phyloP scores from a whole-genome alignment of 75 land plant species.

The Picea sitchensis region DNA sequence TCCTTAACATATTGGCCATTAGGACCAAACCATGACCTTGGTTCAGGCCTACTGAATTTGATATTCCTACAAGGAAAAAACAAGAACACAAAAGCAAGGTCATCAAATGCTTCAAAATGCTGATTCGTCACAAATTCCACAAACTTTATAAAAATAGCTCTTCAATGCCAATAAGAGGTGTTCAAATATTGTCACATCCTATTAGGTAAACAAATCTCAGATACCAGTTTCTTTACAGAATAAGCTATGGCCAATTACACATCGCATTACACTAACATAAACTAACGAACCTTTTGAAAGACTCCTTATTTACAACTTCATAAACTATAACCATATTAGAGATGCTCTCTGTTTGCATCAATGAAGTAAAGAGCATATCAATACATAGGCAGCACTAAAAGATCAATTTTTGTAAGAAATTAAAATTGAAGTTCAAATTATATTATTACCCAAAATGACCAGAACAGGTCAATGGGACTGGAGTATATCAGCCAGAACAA shows the following conservation, averaged over 20 bases:
- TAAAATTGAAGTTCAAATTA: neutral
- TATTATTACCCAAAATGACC: constrained; percentile 1
- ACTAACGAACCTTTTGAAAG: neutral
- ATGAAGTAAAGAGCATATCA: too few species aligned
- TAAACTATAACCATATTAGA: too few species aligned
- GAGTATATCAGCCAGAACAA: neutral
- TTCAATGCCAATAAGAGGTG: neutral
- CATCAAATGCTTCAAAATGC: neutral
- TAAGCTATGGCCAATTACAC: neutral
- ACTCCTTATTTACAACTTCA: neutral
- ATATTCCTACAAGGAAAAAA: constrained; percentile 30
- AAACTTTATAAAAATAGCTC: neutral
- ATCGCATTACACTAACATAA: neutral
- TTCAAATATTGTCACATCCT: neutral
- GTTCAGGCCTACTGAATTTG: constrained; percentile 15
- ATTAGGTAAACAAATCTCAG: neutral
- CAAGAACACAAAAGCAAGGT: neutral
- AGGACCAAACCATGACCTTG: constrained; percentile 77
- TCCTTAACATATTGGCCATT: constrained; percentile 77
- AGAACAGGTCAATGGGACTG: neutral
- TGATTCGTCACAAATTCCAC: neutral
- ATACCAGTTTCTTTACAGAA: neutral
- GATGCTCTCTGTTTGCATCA: too few species aligned
- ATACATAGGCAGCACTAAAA: too few species aligned
- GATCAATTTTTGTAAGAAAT: too few species aligned